Evolutionary conservation across 1,284 basidiomycete species (phyloP), one percentile per base, ranked within the genome.

Genomic region (Boletellus deceptivus): DNA sequence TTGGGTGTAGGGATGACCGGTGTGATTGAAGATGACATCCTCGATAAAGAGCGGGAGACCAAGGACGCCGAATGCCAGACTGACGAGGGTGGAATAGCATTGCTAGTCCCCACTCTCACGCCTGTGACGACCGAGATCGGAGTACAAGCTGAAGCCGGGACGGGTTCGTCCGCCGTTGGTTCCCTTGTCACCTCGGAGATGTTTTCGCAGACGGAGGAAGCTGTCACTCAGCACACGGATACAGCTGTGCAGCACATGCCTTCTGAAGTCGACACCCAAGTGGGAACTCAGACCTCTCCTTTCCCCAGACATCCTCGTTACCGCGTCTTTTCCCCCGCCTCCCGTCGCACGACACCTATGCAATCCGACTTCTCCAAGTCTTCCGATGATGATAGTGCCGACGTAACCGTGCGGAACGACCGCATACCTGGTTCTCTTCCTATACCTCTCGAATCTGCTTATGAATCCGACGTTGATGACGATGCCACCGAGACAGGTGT

Each of bases 51-150:
- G 61, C 80, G 67, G 54, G 81, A 83, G 64, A 82, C 78, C 34
- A 74, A 70, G 13, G 86, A 90, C 49, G 77, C 79, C 46, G 81
- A 74, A 16, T 83, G 80, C 57, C 86, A 87, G 71, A 86, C 80
- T 1, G 82, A 79, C 48, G 58, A 61, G 17, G 61, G 58, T 29
- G 71, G 63, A 42, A 4, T 61, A 25, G 57, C 50, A 31, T 27
- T 70, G 16, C 5, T 66, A 1, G 67, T 70, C 9, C 62, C 68
- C 34, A 54, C 56, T 43, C 55, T 53, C 20, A 62, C 75, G 25
- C 67, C 68, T n/a, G 58, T 63, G 18, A 69, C 62, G 29, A 60
- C 53, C 35, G 60, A 72, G 36, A 62, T 63, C 6, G 69, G 73
- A 27, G 55, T 68, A 10, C 67, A 70, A 35, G 69, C 68, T 4